Evolutionary conservation across 2,329 filamentous ascomycete genomes (phyloP).

Genomic region (Penicillium sp.): DNA sequence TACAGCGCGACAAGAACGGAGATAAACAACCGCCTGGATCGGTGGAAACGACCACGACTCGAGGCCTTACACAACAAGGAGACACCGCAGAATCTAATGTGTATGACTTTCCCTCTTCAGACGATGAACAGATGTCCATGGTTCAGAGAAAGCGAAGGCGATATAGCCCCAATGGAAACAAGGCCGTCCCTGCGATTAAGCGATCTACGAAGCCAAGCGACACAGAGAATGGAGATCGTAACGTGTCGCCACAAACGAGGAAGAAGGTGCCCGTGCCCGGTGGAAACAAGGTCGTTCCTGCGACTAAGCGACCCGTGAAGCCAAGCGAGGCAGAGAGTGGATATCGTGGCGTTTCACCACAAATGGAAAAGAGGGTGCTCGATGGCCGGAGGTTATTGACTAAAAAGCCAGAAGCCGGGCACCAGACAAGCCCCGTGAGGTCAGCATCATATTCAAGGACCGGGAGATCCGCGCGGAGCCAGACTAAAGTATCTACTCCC

Average conservation of each 20-base stretch:
- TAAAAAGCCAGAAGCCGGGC: not conserved
- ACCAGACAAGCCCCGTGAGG: not conserved
- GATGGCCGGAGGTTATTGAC: not conserved
- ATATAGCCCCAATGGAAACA: constrained; percentile 2
- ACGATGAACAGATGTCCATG: constrained; percentile 22
- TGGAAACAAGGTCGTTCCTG: not conserved
- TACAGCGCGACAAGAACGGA: constrained; percentile 2
- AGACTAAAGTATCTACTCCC: not conserved
- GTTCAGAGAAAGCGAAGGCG: constrained; percentile 23
- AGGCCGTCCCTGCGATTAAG: not conserved
- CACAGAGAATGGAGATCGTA: not conserved
- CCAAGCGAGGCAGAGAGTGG: not conserved
- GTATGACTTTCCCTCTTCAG: constrained; percentile 30
- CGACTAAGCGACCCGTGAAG: not conserved
- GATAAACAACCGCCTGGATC: constrained; percentile 4
- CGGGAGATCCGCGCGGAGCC: not conserved
- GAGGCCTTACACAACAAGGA: not conserved
- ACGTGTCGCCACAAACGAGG: not conserved
- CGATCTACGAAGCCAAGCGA: not conserved
- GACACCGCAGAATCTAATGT: constrained; percentile 12
- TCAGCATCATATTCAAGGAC: not conserved
- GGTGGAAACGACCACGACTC: not conserved
- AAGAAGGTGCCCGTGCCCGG: not conserved
- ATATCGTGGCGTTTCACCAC: not conserved
- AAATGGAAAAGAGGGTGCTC: not conserved